Conservation (phyloP, 495 filamentous ascomycete genomes). For the Penicillium atrosanguineum region DNA sequence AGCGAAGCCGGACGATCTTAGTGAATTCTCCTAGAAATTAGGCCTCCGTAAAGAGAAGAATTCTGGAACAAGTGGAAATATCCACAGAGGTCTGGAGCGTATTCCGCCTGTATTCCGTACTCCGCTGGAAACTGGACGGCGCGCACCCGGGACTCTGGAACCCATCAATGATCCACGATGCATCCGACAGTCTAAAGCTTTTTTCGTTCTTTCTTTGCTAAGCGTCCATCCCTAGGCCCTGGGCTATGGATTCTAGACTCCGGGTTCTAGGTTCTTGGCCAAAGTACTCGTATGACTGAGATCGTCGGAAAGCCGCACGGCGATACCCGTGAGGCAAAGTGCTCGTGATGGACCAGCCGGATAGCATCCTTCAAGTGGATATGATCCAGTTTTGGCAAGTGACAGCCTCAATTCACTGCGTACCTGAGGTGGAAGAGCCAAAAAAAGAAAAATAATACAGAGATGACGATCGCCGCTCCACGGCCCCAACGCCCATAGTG, state of each 20-base stretch:
- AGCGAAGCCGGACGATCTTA: conserved; percentile 28
- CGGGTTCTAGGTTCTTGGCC: neutral
- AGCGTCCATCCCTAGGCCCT: neutral
- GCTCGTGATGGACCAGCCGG: conserved; percentile 9
- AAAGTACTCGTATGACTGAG: neutral
- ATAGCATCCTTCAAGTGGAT: conserved; percentile 10
- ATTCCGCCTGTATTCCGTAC: conserved; percentile 15
- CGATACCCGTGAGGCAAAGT: conserved; percentile 8
- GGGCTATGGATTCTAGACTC: no score
- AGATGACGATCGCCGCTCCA: conserved; percentile 25
- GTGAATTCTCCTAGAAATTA: conserved; percentile 1
- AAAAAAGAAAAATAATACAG: neutral
- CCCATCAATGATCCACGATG: conserved; percentile 20
- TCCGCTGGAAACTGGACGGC: conserved; percentile 14
- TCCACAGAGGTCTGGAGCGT: conserved; percentile 12
- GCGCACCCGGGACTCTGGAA: conserved; percentile 24
- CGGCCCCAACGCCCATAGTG: conserved; percentile 20
- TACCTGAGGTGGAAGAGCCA: neutral
- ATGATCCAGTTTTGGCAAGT: neutral
- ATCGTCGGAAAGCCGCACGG: conserved; percentile 11
- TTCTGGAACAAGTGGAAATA: conserved; percentile 27
- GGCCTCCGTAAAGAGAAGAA: conserved; percentile 17
- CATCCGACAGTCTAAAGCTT: neutral
- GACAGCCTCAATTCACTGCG: conserved; percentile 8
- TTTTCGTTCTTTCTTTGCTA: neutral